Base-by-base conservation (phyloP, 305 asterid species). In the Euphrasia arctica region DNA sequence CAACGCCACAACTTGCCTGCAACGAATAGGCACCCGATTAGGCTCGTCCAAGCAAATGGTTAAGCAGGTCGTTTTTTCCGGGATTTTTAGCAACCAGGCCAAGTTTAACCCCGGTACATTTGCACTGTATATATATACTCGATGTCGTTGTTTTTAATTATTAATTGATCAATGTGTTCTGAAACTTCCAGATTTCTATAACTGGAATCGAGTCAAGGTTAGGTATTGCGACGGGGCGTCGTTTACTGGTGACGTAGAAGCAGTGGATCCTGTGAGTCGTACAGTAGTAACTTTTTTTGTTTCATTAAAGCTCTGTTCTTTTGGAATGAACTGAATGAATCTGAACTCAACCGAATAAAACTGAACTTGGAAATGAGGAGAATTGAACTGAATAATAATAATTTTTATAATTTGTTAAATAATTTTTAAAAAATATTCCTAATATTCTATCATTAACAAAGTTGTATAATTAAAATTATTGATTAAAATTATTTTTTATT, bases 171-270 rank as follows among this genome's bases (percentile, higher is more conserved):
- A 18, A 18, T 18, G 22, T 18, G 22, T 18, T 14, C 12, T 62
- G 55, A 41, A 36, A 8, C 45, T 59, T 68, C 65, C 75, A 93
- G 99, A 93, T 70, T 93, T 93, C 72, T 86, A 93, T 72, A 83
- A 86, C 9, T 93, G 99, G 99, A 93, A 93, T 66, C 81, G 88
- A 61, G 66, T 93, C 66, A 90, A 85, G 79, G 84, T 93, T 64
- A 78, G 96, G 73, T 93, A 93, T 58, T 90, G 97, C 32, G 99
- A 93, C 64, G 99, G 99, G 42, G 77, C 96, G 47, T 93, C 99
- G 2, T 93, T 85, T 67, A 93, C 97, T 0, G 99, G 99, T 36
- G 97, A 93, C 60, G 74, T 90, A 10, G 94, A 84, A 75, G 87
- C 80, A 3, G 97, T 88, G 3, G 67, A 90, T 82, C 97, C 85